Evolutionary conservation across 192 early-diverging fungal genomes (phyloP).

Genomic region (Coemansia sp.): DNA sequence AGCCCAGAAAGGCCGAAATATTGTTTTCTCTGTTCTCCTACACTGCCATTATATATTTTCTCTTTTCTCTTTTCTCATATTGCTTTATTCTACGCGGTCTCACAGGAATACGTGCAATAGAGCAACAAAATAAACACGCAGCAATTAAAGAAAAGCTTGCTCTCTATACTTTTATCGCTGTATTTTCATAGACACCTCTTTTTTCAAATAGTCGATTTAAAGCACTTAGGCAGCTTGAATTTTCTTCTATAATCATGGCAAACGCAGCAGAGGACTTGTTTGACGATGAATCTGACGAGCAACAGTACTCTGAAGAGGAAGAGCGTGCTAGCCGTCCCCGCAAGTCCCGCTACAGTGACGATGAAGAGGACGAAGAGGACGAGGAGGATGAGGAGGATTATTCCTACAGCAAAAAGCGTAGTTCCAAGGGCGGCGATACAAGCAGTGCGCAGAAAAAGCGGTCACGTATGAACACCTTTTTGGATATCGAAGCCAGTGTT

Average conservation of each 20-base stretch:
- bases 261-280: conserved; percentile 62
- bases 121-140: no score
- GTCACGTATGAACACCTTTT: conserved; percentile 52
- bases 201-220: conserved; percentile 1
- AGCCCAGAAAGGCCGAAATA: no score
- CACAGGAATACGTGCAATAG: no score
- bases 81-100: no score
- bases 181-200: background rate
- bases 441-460: conserved; percentile 25
- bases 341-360: conserved; percentile 25
- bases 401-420: conserved; percentile 1
- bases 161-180: background rate
- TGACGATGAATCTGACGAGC: conserved; percentile 68
- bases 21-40: no score
- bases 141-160: background rate
- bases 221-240: no score
- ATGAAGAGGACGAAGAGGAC: conserved; percentile 56
- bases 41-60: no score
- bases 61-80: no score
- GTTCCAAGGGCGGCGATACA: background rate
- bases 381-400: conserved; percentile 42
- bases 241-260: background rate
- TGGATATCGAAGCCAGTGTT: conserved; percentile 71
- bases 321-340: conserved; percentile 7
- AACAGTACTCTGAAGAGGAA: conserved; percentile 31